Percentiles rank a stretch among this genome's conserved stretches.
phyloP scores from a whole-genome alignment of 768 basidiomycete genomes.

The Pleurotus salmoneostramineus region DNA sequence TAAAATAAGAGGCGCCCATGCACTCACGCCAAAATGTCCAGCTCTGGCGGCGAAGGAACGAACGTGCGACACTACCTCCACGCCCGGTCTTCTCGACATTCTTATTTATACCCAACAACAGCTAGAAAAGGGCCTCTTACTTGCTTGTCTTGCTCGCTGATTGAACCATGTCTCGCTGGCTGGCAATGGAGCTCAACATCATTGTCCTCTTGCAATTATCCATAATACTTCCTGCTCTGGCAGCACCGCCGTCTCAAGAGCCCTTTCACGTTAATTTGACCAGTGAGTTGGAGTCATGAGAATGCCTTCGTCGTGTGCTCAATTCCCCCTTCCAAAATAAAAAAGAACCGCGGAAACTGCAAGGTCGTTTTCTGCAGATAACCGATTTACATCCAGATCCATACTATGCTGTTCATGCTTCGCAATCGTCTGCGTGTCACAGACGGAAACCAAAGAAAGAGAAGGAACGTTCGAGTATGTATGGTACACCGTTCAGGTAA shows the following conservation, averaged over 20 bases:
- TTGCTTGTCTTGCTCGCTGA: not conserved
- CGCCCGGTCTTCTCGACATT: not conserved
- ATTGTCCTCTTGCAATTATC: conserved; percentile 14
- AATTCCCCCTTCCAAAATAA: conserved; percentile 2
- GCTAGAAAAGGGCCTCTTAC: not conserved
- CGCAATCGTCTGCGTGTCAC: conserved; percentile 66
- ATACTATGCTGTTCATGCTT: conserved; percentile 48
- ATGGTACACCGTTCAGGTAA: conserved; percentile 67
- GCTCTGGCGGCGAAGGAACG: conserved; percentile 1
- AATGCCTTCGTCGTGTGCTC: conserved; percentile 4
- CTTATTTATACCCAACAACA: not conserved
- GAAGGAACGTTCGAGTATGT: conserved; percentile 50
- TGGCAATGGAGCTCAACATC: conserved; percentile 2
- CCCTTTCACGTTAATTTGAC: conserved; percentile 27
- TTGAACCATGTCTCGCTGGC: conserved; percentile 1
- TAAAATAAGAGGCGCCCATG: not conserved
- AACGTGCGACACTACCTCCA: conserved; percentile 8
- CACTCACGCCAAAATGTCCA: not conserved
- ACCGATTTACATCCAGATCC: conserved; percentile 72
- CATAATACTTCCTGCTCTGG: conserved; percentile 18
- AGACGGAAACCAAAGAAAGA: conserved; percentile 55
- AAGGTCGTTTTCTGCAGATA: conserved; percentile 76
- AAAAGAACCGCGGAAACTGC: conserved; percentile 47
- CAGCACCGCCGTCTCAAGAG: conserved; percentile 40
- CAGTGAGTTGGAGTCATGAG: conserved; percentile 21